phyloP scores from a whole-genome alignment of 2,329 filamentous ascomycete species.

The Epichloe sibirici region DNA sequence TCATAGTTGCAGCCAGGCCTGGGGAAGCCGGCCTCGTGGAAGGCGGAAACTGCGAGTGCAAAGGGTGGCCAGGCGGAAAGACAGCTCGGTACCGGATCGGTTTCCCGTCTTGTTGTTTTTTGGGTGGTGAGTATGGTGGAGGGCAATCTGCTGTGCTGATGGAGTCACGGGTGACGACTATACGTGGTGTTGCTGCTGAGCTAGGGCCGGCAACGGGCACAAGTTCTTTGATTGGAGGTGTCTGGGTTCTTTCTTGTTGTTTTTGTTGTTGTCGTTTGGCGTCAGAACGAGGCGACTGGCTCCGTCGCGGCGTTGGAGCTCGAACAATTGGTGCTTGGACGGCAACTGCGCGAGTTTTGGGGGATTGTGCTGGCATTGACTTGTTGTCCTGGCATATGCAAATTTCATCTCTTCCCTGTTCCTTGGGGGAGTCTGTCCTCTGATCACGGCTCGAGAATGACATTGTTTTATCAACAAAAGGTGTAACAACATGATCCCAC shows the following conservation, averaged over 20 bases:
- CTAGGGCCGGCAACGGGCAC: background rate
- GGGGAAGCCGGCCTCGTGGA: slow-evolving; percentile 53
- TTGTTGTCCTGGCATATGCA: slow-evolving; percentile 19
- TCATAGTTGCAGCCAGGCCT: slow-evolving; percentile 48
- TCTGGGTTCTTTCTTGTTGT: slow-evolving; percentile 1
- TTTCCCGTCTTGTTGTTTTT: slow-evolving; percentile 20
- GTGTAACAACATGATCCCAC: slow-evolving; percentile 68
- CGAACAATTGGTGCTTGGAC: slow-evolving; percentile 24
- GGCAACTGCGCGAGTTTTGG: slow-evolving; percentile 8
- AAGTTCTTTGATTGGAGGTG: background rate
- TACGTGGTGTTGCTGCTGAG: background rate
- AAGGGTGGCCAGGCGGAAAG: slow-evolving; percentile 41
- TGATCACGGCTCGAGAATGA: slow-evolving; percentile 30
- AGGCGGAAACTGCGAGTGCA: slow-evolving; percentile 35
- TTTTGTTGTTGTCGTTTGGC: slow-evolving; percentile 4
- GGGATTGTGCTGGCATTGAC: slow-evolving; percentile 9
- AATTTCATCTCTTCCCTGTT: slow-evolving; percentile 22
- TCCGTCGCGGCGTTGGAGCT: slow-evolving; percentile 23
- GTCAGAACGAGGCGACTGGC: slow-evolving; percentile 17
- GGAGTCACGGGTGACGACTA: background rate
- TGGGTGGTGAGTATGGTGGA: slow-evolving; percentile 43
- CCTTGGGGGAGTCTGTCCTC: slow-evolving; percentile 19
- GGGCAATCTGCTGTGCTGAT: slow-evolving; percentile 26
- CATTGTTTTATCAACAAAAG: slow-evolving; percentile 40
- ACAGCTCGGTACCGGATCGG: slow-evolving; percentile 42